Base-by-base conservation (phyloP, 1,284 basidiomycete genomes). In the Ceratobasidium sp. region DNA sequence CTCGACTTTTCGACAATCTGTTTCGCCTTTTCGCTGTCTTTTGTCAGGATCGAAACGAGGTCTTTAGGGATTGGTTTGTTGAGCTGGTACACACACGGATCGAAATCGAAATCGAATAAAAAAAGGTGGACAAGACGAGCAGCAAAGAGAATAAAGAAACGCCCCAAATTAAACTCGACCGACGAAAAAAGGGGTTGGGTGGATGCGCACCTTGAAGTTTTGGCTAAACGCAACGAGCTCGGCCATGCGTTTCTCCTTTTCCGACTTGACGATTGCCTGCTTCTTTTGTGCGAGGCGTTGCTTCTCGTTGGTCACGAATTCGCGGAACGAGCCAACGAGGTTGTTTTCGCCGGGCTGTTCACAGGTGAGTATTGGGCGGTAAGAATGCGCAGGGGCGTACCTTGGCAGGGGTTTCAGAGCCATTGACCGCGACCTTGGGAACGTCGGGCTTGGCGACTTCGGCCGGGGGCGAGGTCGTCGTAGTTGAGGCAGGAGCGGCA, bases 51-150 rank as follows among this genome's bases (percentile, higher is more conserved):
- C 3, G 90, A 85, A n/a, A 97, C 88, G 62, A 98, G 85, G 77
- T 98, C 96, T 53, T 93, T 90, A 11, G 94, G 95, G 73, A 98
- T 92, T 7, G 94, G 92, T 76, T 94, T 90, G 76, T 95, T 95
- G 62, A 97, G 86, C 91, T 93, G 44, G 42, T n/a, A n/a, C n/a
- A n/a, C 27, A 27, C 25, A 39, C 14, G 19, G 7, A 47, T 58
- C 39, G 47, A 41, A 25, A 53, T 46, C 50, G 57, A 29, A 19
- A 50, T 50, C 25, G 49, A 33, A 39, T 58, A 59, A 49, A 69
- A 68, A 49, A 46, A 44, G 60, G 16, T 36, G 11, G 33, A 5
- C 11, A 5, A 4, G 33, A 33, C 41, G 29, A 56, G 30, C 60
- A 56, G 33, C 71, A 53, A 71, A 56, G 49, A 64, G 66, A 70